A percentile compares a stretch with the other conserved stretches of the same genome.
Conservation (phyloP, 2,329 filamentous ascomycete species). For the Calonectria montana region DNA sequence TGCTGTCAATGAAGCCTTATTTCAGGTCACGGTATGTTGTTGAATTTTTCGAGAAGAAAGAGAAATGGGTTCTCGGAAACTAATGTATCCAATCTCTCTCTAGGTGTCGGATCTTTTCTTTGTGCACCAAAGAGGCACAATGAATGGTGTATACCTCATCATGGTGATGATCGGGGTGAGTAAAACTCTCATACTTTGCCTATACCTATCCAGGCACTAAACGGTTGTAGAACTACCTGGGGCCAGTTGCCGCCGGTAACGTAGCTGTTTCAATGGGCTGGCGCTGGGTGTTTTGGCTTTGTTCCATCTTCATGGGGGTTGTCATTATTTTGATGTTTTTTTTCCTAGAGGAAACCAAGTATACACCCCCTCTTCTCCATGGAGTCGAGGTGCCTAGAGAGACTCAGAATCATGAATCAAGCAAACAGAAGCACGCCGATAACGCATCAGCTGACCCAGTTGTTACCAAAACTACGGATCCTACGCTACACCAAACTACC, state of each 20-base stretch:
- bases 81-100: neutral
- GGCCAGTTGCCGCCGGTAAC: conserved; percentile 29
- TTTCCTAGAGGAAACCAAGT: conserved; percentile 23
- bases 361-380: neutral
- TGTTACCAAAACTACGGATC: neutral
- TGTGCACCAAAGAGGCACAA: conserved; percentile 44
- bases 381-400: neutral
- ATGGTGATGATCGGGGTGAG: conserved; percentile 34
- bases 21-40: conserved; percentile 47
- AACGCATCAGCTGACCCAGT: neutral
- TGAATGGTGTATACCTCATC: conserved; percentile 39
- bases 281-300: conserved; percentile 24
- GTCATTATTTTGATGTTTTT: conserved; percentile 17
- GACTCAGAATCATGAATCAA: neutral
- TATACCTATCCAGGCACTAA: fast-evolving
- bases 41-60: no score
- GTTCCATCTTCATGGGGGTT: conserved; percentile 16
- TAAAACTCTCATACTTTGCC: fast-evolving
- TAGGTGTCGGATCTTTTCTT: conserved; percentile 45
- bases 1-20: conserved; percentile 51
- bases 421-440: neutral
- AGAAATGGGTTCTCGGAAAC: no score
- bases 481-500: neutral
- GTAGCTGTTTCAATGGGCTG: conserved; percentile 23
- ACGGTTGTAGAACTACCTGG: conserved; percentile 26